Evolutionary conservation across 73 alveolate species (phyloP).

Genomic region (Effrenium voratum): DNA sequence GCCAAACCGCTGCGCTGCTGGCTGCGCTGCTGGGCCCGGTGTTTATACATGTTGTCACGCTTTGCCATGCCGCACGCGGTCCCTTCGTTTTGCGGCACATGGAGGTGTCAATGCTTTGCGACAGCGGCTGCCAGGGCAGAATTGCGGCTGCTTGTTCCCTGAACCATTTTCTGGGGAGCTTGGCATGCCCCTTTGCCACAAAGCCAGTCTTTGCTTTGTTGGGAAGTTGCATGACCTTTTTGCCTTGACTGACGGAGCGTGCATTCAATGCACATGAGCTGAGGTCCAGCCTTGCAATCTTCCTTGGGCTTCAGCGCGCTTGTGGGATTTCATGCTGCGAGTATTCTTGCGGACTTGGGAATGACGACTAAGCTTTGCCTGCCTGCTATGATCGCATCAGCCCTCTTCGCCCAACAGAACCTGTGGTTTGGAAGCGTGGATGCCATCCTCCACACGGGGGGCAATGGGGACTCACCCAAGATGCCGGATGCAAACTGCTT

Average conservation of each 20-base stretch:
- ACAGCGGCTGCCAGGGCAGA: conserved; percentile 16
- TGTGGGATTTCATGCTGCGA: not conserved
- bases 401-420: not conserved
- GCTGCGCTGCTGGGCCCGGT: not conserved
- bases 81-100: not conserved
- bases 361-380: not conserved
- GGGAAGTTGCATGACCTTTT: not conserved
- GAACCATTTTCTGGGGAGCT: conserved; percentile 6
- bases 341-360: conserved; percentile 21
- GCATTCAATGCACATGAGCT: not conserved
- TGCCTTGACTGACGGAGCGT: not conserved
- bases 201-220: not conserved
- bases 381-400: conserved; percentile 25
- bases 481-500: not conserved
- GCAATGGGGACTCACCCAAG: not conserved
- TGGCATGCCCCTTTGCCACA: conserved; percentile 5
- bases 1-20: no score
- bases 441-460: not conserved
- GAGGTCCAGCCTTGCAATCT: conserved; percentile 39
- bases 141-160: conserved; percentile 29
- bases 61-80: conserved; percentile 19
- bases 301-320: not conserved
- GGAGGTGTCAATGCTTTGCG: not conserved
- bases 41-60: not conserved
- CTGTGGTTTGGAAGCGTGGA: not conserved